phyloP scores from a whole-genome alignment of 23 red algal species.

The Pyropia yezoensis region DNA sequence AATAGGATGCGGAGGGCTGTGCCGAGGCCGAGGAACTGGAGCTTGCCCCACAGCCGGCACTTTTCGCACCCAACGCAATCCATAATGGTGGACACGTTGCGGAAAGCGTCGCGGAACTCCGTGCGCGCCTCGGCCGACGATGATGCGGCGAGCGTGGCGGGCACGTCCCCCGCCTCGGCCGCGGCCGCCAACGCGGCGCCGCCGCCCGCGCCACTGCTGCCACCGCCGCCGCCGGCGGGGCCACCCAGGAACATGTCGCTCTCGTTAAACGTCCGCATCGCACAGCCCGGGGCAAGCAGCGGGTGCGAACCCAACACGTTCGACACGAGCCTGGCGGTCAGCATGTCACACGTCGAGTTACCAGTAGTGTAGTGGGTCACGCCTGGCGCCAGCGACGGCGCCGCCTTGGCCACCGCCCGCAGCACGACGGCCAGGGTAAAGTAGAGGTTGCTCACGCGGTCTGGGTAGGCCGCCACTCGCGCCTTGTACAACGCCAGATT shows the following conservation, averaged over 20 bases:
- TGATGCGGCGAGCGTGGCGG: not conserved
- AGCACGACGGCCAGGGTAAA: constrained; percentile 70
- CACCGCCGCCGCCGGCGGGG: not conserved
- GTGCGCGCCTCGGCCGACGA: not conserved
- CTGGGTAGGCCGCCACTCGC: constrained; percentile 61
- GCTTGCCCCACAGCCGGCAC: constrained; percentile 95
- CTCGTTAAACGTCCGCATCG: constrained; percentile 79
- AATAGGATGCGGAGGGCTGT: constrained; percentile 90
- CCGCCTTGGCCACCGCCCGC: constrained; percentile 75
- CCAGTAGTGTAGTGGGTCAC: constrained; percentile 63
- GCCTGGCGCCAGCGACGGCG: constrained; percentile 23
- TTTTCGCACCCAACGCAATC: constrained; percentile 99
- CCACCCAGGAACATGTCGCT: constrained; percentile 69
- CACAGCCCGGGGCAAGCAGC: constrained; percentile 51
- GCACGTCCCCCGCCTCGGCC: too few species aligned
- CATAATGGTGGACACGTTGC: constrained; percentile 95
- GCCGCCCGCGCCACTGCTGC: too few species aligned
- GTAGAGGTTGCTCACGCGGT: constrained; percentile 85
- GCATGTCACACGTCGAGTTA: constrained; percentile 60
- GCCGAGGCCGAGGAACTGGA: constrained; percentile 92
- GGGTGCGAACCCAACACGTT: constrained; percentile 33
- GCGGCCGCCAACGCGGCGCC: too few species aligned
- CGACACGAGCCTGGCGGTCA: constrained; percentile 29
- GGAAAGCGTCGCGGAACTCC: constrained; percentile 76
- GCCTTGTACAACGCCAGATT: constrained; percentile 69